Base-by-base conservation (phyloP, 2,329 filamentous ascomycete species). In the Claviceps cyperi region DNA sequence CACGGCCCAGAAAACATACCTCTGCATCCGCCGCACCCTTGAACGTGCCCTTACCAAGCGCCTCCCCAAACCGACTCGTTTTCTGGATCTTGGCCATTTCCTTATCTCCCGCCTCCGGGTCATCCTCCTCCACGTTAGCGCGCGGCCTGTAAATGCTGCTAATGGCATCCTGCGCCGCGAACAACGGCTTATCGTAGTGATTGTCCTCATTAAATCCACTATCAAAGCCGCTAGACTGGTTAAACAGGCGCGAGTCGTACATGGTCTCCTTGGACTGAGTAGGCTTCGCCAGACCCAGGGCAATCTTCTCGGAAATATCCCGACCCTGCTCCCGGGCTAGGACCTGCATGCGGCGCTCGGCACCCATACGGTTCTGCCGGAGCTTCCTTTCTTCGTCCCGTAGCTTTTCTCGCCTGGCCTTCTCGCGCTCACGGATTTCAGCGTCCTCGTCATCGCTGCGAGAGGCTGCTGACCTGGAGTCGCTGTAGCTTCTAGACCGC, bases 121-220 rank as follows among this genome's bases (percentile, higher is more conserved):
- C 84, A 17, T 86, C 84, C 15, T 88, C 86, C 47, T 83, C 84
- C 60, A 83, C 79, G 51, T 83, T 81, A 22, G 84, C 79, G 21
- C 78, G 78, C 1, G 91, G 88, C 36, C 89, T 78, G 67, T 98
- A 98, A 57, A 98, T 97, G 64, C 83, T 91, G 69, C 80, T 92
- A 59, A 96, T 88, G 8, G 88, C 91, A 62, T 97, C 91, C 64
- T 96, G 89, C 14, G 92, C 91, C 1, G 90, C 90, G 64, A 98
- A 98, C 7, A 98, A 73, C 19, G 92, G 92, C 69, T 97, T 97
- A 66, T 97, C 92, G 69, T 97, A 98, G 0, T 83, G 81, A 62
- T 98, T 92, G 65, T 98, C 92, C 66, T 98, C 92, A 66, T 98
- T 98, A 75, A 96, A 89, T 0, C 91, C 92, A 48, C 82, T 78